A percentile compares a stretch with the other conserved stretches of the same genome.
Evolutionary conservation across 2,329 filamentous ascomycete species (phyloP).

Genomic region (Aspergillus brunneoviolaceus): DNA sequence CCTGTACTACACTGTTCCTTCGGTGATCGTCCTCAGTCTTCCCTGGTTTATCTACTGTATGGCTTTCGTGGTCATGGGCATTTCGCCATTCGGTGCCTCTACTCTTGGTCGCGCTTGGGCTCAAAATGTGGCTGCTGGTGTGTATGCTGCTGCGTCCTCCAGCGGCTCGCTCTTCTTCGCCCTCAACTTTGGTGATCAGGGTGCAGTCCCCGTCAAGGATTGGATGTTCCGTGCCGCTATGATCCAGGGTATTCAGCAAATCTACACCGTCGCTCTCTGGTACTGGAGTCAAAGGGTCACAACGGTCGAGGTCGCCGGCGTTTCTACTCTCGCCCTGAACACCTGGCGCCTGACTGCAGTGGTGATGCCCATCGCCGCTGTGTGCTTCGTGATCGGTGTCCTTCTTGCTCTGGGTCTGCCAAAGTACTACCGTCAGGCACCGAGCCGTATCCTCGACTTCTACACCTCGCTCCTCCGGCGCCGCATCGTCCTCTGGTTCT

Average conservation of each 20-base stretch:
- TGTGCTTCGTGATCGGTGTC: conserved; percentile 1
- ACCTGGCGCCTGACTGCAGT: conserved; percentile 4
- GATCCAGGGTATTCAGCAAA: conserved; percentile 65
- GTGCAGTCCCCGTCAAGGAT: conserved; percentile 59
- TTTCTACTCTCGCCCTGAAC: neutral
- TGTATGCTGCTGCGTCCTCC: conserved; percentile 62
- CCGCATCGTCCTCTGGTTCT: conserved; percentile 7
- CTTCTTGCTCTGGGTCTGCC: conserved; percentile 4
- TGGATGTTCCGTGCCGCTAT: conserved; percentile 66
- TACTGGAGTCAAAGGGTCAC: conserved; percentile 62
- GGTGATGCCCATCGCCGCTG: conserved; percentile 2
- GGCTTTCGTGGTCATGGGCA: conserved; percentile 61
- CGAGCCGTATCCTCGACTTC: conserved; percentile 5
- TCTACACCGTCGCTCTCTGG: conserved; percentile 64
- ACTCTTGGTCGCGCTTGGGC: conserved; percentile 49
- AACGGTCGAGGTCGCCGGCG: neutral
- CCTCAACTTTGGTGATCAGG: conserved; percentile 65
- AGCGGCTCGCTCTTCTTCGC: conserved; percentile 65
- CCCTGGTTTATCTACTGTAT: conserved; percentile 64
- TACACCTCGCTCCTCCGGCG: conserved; percentile 4
- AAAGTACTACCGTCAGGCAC: conserved; percentile 6
- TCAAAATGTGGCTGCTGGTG: conserved; percentile 60
- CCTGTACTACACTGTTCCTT: conserved; percentile 57
- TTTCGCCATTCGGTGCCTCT: conserved; percentile 53
- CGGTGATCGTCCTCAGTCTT: conserved; percentile 55